Base-by-base conservation (phyloP, 164 flowering plant species). In the Macadamia tetraphylla region DNA sequence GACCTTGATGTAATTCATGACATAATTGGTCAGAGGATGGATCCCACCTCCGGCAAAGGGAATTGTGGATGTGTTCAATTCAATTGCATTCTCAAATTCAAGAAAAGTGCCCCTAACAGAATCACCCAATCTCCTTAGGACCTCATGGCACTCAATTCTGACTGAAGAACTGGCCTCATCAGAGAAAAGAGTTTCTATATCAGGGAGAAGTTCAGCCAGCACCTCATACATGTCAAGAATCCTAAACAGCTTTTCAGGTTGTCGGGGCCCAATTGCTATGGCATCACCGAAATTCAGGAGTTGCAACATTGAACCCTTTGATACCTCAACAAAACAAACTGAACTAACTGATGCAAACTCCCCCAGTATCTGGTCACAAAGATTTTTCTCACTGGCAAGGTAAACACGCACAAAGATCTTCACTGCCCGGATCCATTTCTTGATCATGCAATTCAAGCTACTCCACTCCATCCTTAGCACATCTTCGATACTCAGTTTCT, bases 401-500 rank as follows among this genome's bases (percentile, higher is more conserved):
- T 84, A 81, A 42, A 73, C 72, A 10, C 74, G 67, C 5, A 82
- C 30, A 8, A 83, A 32, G 42, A 67, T 75, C 72, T 73, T 84
- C 63, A 80, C 64, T n/a, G 76, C 78, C 63, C 71, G 52, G n/a
- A 58, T 46, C 89, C 89, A 86, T 64, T 65, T 79, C 75, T 70
- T 79, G 67, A 86, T 84, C 65, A 59, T 64, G 46, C 40, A 35
- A 57, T 62, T 76, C 77, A 81, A 55, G 67, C 8, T 30, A 8
- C 48, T n/a, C 82, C 83, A 82, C 8, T 84, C 85, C 85, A 84
- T 76, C 58, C 67, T 77, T 35, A 78, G 59, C 49, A 81, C 67
- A 42, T 86, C 87, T 29, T 78, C 85, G 31, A 53, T 53, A 17
- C 57, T 53, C 23, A 53, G 57, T 53, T 53, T 53, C n/a, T 53